Conservation (phyloP, 2,329 filamentous ascomycete species). For the Alternaria dauci region DNA sequence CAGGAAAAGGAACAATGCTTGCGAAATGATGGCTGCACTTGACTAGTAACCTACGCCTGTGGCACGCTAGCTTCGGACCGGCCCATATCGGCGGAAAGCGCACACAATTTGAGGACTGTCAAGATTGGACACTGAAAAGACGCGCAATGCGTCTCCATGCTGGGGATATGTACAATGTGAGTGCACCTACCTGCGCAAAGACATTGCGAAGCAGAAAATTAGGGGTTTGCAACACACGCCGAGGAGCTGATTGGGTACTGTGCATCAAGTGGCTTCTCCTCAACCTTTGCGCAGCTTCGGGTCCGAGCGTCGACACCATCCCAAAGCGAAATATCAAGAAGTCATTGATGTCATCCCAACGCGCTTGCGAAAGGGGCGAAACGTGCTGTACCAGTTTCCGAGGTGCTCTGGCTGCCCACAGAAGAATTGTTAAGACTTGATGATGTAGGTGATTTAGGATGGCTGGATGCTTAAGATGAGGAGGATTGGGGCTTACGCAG, state of each 20-base stretch:
- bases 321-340: conserved; percentile 9
- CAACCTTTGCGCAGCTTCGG: not conserved
- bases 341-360: conserved; percentile 22
- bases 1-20: not conserved
- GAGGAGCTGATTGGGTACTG: not conserved
- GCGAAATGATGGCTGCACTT: not conserved
- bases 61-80: conserved; percentile 2
- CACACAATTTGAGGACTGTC: not conserved
- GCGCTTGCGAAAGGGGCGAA: not conserved
- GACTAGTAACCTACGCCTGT: not conserved
- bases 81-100: conserved; percentile 3
- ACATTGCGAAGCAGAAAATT: not conserved
- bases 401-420: conserved; percentile 2
- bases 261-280: not conserved
- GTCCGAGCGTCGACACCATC: conserved; percentile 5
- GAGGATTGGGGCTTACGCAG: conserved; percentile 17
- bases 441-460: conserved; percentile 25
- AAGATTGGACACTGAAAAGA: not conserved
- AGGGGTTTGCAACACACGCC: no score
- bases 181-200: not conserved
- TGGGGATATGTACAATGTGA: no score
- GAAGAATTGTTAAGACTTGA: conserved; percentile 8
- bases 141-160: not conserved
- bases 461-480: conserved; percentile 10
- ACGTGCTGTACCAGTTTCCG: conserved; percentile 12